Conservation (phyloP, 106 monocot genomes). For the Vanilla planifolia region DNA sequence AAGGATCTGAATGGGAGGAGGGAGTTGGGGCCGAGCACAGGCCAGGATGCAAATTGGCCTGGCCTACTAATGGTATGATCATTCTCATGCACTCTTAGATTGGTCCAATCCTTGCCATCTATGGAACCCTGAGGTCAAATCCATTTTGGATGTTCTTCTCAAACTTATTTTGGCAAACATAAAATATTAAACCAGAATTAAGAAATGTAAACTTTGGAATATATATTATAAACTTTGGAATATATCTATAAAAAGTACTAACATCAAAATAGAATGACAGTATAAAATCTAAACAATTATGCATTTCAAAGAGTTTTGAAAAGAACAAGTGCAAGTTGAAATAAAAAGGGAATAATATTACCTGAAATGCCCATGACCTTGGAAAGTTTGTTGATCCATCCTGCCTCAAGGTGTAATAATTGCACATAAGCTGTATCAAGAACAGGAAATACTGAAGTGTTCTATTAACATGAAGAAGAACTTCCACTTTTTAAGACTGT, state of each 20-base stretch:
- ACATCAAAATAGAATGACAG: too few species aligned
- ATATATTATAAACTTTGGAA: too few species aligned
- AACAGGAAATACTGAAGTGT: background rate
- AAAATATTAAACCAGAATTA: too few species aligned
- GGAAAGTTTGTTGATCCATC: constrained; percentile 69
- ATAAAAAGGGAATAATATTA: constrained; percentile 9
- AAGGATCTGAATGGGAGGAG: constrained; percentile 93
- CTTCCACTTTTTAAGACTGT: too few species aligned
- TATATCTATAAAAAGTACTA: too few species aligned
- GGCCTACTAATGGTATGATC: constrained; percentile 67
- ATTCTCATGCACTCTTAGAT: constrained; percentile 64
- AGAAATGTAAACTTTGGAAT: too few species aligned
- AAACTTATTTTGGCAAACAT: too few species aligned
- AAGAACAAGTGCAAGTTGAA: too few species aligned
- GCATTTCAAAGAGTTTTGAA: too few species aligned
- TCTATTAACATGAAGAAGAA: too few species aligned
- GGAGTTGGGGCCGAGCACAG: constrained; percentile 42
- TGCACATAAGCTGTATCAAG: constrained; percentile 82
- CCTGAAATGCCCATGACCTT: constrained; percentile 89
- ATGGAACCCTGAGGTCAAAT: constrained; percentile 87
- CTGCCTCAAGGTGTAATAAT: constrained; percentile 90
- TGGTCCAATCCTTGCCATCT: constrained; percentile 66
- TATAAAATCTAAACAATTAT: too few species aligned
- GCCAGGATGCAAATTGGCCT: constrained; percentile 89
- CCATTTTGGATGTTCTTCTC: too few species aligned